Base-by-base conservation (phyloP, 768 basidiomycete species). In the Termitomyces sp. region DNA sequence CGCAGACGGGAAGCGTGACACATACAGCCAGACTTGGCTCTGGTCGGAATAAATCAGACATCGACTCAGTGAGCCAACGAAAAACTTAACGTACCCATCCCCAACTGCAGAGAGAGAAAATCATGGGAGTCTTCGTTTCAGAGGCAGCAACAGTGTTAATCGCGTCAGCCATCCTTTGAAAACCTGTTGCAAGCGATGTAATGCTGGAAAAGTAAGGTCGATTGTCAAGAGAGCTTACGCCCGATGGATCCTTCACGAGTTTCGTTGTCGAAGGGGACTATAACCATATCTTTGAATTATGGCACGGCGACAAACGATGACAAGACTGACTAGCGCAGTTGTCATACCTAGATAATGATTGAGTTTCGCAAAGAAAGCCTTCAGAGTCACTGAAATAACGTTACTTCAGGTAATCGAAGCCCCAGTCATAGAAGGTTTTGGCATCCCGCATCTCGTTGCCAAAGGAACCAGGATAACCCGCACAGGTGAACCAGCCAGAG, bases 401-500 rank as follows among this genome's bases (percentile, higher is more conserved):
- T 77, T 44, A 85, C 85, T 87, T 87, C 43, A 87, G 72, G 61
- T 83, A 83, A 67, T 87, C 82, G 54, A 87, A 85, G 7, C 84
- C 84, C 86, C 86, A 87, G 34, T 82, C 75, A 45, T 79, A 77
- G 69, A 86, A 87, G 4, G 77, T 71, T 59, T 75, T 77, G 4
- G 74, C 74, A 62, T 87, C 85, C 25, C 82, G 78, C 25, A 68
- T 58, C 69, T 87, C 86, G 57, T 86, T 83, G 63, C 74, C 70
- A 69, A 76, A 86, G 1, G 84, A 86, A 19, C 85, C 86, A 43
- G 86, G 86, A 63, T 84, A 87, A 8, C 82, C 71, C 12, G 78
- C 79, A 56, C 86, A 87, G n/a, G 86, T 87, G 61, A 77, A 82
- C 84, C 84, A 86, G 19, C 86, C 86, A 4, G 85, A 75, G 58